These are phyloP conservation scores for Auxenochlorella protothecoides DNA, from an alignment of 139 green algal genomes.

Conservation along the genomic window DNA sequence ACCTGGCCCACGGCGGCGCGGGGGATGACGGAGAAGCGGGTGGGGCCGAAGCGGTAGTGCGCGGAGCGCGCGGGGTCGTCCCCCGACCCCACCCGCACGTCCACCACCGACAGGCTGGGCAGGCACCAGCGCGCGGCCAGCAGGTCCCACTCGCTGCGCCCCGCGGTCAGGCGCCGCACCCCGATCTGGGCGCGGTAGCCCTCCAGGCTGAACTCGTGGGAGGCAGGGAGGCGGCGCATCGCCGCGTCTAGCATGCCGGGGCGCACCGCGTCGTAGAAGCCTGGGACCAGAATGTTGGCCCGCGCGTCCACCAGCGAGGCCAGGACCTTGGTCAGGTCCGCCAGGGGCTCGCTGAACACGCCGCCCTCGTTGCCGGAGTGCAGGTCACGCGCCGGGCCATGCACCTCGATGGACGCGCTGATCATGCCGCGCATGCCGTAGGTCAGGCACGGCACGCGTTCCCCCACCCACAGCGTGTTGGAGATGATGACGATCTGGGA, in stretches of 20 bases:
- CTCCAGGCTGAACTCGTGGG: constrained; percentile 52
- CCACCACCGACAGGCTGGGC: constrained; percentile 76
- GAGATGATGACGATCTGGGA: constrained; percentile 70
- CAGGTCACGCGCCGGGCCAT: constrained; percentile 70
- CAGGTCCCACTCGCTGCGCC: constrained; percentile 51
- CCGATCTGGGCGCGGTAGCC: constrained; percentile 53
- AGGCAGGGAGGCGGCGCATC: constrained; percentile 38
- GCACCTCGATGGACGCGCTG: constrained; percentile 47
- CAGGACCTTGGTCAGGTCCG: constrained; percentile 69
- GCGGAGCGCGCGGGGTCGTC: constrained; percentile 17
- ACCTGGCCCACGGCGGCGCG: constrained; percentile 64
- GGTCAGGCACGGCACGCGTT: constrained; percentile 86
- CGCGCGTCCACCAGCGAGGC: constrained; percentile 47
- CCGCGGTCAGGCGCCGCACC: constrained; percentile 48
- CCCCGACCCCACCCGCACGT: constrained; percentile 53
- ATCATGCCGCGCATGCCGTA: constrained; percentile 90
- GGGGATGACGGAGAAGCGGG: constrained; percentile 90
- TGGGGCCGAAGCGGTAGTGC: constrained; percentile 75
- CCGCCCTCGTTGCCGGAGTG: constrained; percentile 93
- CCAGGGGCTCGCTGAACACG: constrained; percentile 86
- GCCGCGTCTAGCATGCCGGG: constrained; percentile 53
- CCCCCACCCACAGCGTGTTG: constrained; percentile 88
- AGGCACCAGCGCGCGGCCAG: constrained; percentile 77
- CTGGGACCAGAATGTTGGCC: constrained; percentile 43
- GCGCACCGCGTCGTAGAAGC: constrained; percentile 75